Conservation (phyloP, 129 eudicot genomes). For the Apium graveolens region DNA sequence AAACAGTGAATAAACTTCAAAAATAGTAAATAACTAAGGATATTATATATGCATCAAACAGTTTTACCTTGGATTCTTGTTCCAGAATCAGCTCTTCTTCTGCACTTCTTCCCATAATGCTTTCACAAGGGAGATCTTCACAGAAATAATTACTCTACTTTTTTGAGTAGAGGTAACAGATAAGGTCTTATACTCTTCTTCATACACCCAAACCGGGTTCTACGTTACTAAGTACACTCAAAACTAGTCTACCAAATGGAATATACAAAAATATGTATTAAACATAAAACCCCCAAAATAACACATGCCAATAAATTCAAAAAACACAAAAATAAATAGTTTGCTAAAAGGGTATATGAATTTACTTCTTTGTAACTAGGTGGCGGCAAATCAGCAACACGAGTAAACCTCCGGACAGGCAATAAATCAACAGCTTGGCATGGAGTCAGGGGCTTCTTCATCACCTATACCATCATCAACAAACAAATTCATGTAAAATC, state of each 20-base stretch:
- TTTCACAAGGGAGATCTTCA: background rate
- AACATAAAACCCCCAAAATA: background rate
- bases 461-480: conserved; percentile 30
- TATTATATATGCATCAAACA: too few relatives aligned
- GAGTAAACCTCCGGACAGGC: conserved; percentile 50
- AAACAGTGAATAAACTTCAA: too few relatives aligned
- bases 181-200: too few relatives aligned
- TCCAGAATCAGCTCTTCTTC: too few relatives aligned
- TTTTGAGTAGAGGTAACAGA: too few relatives aligned
- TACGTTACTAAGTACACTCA: background rate
- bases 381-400: conserved; percentile 64
- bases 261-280: background rate
- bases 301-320: too few relatives aligned
- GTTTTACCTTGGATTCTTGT: too few relatives aligned
- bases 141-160: background rate
- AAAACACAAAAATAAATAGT: too few relatives aligned
- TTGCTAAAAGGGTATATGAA: too few relatives aligned
- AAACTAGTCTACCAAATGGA: background rate
- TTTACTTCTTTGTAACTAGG: conserved; percentile 58
- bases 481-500: background rate
- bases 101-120: too few relatives aligned
- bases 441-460: conserved; percentile 42
- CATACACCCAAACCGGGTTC: too few relatives aligned
- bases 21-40: too few relatives aligned
- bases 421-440: conserved; percentile 32